phyloP scores from a whole-genome alignment of 2,329 filamentous ascomycete genomes.

The Fulvia fulva region DNA sequence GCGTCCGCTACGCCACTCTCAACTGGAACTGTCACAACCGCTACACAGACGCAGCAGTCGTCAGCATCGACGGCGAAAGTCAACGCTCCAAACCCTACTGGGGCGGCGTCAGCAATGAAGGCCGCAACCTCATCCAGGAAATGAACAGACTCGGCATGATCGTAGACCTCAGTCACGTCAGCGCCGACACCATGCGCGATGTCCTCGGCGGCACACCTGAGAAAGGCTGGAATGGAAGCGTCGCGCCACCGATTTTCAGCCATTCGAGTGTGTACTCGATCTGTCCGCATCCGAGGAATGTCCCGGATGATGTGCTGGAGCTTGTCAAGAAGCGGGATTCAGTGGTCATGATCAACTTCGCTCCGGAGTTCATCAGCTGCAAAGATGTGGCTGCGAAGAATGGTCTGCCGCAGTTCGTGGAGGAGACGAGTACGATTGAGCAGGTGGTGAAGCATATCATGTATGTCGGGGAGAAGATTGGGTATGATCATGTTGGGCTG shows the following conservation, averaged over 20 bases:
- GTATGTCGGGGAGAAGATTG: constrained; percentile 77
- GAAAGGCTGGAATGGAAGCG: constrained; percentile 64
- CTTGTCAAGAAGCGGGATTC: constrained; percentile 70
- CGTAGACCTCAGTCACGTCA: constrained; percentile 80
- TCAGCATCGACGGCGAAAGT: constrained; percentile 45
- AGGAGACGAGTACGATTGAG: constrained; percentile 65
- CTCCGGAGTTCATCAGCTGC: constrained; percentile 78
- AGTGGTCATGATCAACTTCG: constrained; percentile 89
- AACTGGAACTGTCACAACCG: constrained; percentile 93
- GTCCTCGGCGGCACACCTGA: constrained; percentile 57
- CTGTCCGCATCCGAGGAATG: constrained; percentile 86
- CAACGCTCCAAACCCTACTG: constrained; percentile 54
- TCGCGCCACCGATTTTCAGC: constrained; percentile 81
- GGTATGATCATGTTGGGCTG: constrained; percentile 81
- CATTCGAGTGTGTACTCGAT: constrained; percentile 78
- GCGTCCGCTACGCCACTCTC: constrained; percentile 81
- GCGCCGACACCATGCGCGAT: constrained; percentile 78
- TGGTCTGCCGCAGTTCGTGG: constrained; percentile 63
- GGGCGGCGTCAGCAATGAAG: constrained; percentile 68
- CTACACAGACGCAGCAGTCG: constrained; percentile 79
- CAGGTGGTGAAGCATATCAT: constrained; percentile 78
- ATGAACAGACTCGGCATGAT: constrained; percentile 96
- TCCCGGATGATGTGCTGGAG: constrained; percentile 75
- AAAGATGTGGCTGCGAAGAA: constrained; percentile 51
- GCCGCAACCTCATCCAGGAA: constrained; percentile 68